Evolutionary conservation across 2,329 filamentous ascomycete genomes (phyloP).

Genomic region (Ophiostoma novo-ulmi): DNA sequence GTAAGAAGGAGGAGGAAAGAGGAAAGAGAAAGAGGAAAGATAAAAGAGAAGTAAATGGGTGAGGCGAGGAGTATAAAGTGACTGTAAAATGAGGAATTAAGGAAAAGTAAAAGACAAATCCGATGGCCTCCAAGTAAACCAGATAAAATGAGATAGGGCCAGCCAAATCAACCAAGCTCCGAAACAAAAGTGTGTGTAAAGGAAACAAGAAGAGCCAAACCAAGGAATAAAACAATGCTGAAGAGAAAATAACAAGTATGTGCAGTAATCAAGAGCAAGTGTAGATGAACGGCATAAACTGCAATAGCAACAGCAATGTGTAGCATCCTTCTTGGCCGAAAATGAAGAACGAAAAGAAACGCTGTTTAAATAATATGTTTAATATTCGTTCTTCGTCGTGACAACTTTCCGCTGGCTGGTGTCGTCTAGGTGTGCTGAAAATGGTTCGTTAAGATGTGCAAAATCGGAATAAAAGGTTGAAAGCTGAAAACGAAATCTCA

Average conservation of each 20-base stretch:
- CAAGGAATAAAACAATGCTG: conserved; percentile 4
- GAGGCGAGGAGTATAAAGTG: neutral
- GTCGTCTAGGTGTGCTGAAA: neutral
- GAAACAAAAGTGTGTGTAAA: conserved; percentile 8
- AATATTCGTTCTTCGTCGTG: neutral
- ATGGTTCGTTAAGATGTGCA: conserved; percentile 2
- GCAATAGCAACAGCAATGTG: neutral
- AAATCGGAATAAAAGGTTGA: conserved; percentile 8
- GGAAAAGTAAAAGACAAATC: conserved; percentile 7
- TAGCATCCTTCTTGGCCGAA: neutral
- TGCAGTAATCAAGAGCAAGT: neutral
- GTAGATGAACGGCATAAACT: neutral
- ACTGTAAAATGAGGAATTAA: neutral
- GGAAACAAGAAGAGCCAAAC: neutral
- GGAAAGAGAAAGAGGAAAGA: neutral
- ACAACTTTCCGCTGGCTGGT: neutral
- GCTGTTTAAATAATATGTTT: neutral
- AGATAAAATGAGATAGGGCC: conserved; percentile 17
- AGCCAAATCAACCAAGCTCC: conserved; percentile 16
- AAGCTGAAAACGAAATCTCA: conserved; percentile 6
- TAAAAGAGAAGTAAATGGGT: neutral
- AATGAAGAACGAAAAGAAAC: neutral
- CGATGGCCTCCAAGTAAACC: neutral
- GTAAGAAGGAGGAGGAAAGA: neutral
- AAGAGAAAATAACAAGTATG: conserved; percentile 10